phyloP scores from a whole-genome alignment of 495 filamentous ascomycete genomes.

The Endocarpon pusillum region DNA sequence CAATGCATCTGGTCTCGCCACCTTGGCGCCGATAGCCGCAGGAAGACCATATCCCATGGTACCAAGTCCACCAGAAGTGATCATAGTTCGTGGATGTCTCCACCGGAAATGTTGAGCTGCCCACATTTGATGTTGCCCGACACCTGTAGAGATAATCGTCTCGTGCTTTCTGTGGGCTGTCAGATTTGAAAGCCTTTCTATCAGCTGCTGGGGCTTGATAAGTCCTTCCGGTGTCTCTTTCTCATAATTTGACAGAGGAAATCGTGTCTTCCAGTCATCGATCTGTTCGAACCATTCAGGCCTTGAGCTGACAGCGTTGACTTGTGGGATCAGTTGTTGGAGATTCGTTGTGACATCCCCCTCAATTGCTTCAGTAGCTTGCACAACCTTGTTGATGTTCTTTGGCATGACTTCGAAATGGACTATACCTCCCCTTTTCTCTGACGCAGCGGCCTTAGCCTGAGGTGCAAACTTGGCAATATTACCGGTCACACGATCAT shows the following conservation, averaged over 20 bases:
- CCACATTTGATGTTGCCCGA: slow-evolving; percentile 98
- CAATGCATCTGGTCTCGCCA: slow-evolving; percentile 66
- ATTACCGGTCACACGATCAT: slow-evolving; percentile 41
- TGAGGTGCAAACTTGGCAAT: slow-evolving; percentile 38
- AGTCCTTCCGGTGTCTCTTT: slow-evolving; percentile 46
- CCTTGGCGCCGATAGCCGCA: slow-evolving; percentile 84
- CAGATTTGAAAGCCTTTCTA: slow-evolving; percentile 62
- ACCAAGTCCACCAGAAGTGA: slow-evolving; percentile 81
- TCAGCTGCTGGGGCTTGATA: slow-evolving; percentile 80
- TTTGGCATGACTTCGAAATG: slow-evolving; percentile 50
- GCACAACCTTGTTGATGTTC: slow-evolving; percentile 47
- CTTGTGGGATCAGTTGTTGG: slow-evolving; percentile 48
- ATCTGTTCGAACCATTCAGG: slow-evolving; percentile 80
- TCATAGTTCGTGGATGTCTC: slow-evolving; percentile 70
- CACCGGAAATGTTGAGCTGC: slow-evolving; percentile 86
- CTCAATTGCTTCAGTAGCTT: slow-evolving; percentile 41
- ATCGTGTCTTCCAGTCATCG: slow-evolving; percentile 69
- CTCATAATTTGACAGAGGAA: slow-evolving; percentile 62
- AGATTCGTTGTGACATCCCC: slow-evolving; percentile 51
- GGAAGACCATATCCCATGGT: slow-evolving; percentile 95
- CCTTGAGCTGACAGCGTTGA: slow-evolving; percentile 45
- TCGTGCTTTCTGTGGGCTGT: slow-evolving; percentile 56
- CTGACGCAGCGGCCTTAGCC: slow-evolving; percentile 34
- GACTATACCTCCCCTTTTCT: slow-evolving; percentile 41
- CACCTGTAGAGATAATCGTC: slow-evolving; percentile 77